phyloP scores from a whole-genome alignment of 495 filamentous ascomycete genomes.

The Penicillium salamii region DNA sequence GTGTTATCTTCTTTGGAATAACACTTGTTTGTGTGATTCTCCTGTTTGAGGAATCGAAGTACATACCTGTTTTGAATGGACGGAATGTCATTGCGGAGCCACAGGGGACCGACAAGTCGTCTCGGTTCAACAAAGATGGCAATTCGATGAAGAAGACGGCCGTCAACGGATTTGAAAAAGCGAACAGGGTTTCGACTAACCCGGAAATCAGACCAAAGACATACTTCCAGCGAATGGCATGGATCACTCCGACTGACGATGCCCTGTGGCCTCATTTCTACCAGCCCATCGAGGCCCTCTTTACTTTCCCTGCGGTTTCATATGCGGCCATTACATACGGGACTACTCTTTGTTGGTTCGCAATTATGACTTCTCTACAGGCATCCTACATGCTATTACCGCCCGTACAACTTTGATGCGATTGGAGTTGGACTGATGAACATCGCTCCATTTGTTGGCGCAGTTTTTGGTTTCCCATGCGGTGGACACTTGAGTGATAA shows the following conservation, averaged over 20 bases:
- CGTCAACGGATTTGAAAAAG: background rate
- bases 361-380: constrained; percentile 29
- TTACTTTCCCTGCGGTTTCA: constrained; percentile 31
- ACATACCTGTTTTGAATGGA: constrained; percentile 12
- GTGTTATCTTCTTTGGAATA: constrained; percentile 42
- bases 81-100: background rate
- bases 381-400: constrained; percentile 29
- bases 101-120: background rate
- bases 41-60: constrained; percentile 45
- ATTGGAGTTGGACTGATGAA: constrained; percentile 37
- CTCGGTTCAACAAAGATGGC: background rate
- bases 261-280: constrained; percentile 24
- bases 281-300: constrained; percentile 21
- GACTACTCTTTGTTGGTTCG: constrained; percentile 29
- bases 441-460: constrained; percentile 37
- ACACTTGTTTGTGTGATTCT: constrained; percentile 36
- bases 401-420: constrained; percentile 40
- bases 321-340: constrained; percentile 38
- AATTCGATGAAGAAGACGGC: background rate
- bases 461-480: constrained; percentile 30
- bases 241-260: constrained; percentile 22
- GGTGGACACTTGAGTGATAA: constrained; percentile 37
- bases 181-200: constrained; percentile 1
- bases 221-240: constrained; percentile 25
- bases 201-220: constrained; percentile 15